Evolutionary conservation across 345 rosid genomes (phyloP), one percentile per base, ranked within the genome.

Genomic region (Erysimum cheiranthoides): DNA sequence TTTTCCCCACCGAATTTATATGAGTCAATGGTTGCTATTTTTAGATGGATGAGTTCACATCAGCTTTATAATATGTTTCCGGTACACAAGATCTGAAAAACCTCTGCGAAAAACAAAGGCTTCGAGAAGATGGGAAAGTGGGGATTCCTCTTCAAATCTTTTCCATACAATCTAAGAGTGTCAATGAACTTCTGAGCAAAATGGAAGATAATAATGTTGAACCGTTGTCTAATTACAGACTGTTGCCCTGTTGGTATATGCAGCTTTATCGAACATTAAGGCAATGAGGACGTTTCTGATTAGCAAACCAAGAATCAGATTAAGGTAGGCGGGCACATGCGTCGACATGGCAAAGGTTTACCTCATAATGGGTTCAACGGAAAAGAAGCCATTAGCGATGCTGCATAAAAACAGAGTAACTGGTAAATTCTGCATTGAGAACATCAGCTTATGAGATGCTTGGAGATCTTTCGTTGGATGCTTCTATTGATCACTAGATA

Each of bases 261-360:
- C 76, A 27, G 68, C 50, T 30, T 54, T 30, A 6, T 18, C 63
- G 0, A 17, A 73, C 18, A 31, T 43, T 16, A 43, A 14, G 46
- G 56, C 30, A 1, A 54, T 73, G 30, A 56, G 32, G 36, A 63
- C 3, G 70, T 63, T 73, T 53, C 35, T 73, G 16, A 63, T 16
- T 14, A 42, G 60, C 40, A 71, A 27, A 25, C 42, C 18, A 0
- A 2, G 60, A 36, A 49, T 27, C 61, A 61, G 43, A 35, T 5
- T 71, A 16, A 28, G 63, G 7, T 61, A 51, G 51, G n/a, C n/a
- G 40, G 60, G 60, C n/a, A 71, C 76, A 10, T 51, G 76, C 70
- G 28, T 61, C n/a, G 14, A 61, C 34, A 61, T 61, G 68, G 75
- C 61, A 16, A 72, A 50, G 42, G 61, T 61, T 61, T 72, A 72